phyloP scores from a whole-genome alignment of 148 eudicot species.

The Fagopyrum esculentum region DNA sequence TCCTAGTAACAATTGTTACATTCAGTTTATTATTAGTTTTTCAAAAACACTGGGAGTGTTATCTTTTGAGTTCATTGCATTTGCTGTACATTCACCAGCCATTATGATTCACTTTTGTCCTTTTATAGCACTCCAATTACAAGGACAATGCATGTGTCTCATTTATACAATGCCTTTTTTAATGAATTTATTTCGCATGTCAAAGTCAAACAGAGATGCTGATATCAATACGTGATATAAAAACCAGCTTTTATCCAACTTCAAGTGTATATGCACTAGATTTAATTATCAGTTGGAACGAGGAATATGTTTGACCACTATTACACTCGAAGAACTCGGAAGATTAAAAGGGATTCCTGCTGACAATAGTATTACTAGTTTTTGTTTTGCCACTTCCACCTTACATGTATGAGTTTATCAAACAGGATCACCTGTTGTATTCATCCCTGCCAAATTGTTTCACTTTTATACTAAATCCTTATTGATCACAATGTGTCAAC shows the following conservation, averaged over 20 bases:
- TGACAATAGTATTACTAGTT: too few species aligned
- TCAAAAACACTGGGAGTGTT: not conserved
- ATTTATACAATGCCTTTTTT: not conserved
- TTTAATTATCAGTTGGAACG: too few species aligned
- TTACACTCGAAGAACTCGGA: too few species aligned
- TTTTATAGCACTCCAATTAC: not conserved
- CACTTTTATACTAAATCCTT: not conserved
- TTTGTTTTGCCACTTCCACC: too few species aligned
- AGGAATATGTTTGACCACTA: too few species aligned
- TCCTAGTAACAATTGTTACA: not conserved
- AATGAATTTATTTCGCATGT: too few species aligned
- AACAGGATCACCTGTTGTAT: not conserved
- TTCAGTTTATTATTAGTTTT: not conserved
- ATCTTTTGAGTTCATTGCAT: not conserved
- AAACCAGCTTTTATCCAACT: too few species aligned
- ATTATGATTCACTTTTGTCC: not conserved
- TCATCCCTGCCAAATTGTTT: not conserved
- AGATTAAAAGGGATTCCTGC: too few species aligned
- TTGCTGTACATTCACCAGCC: not conserved
- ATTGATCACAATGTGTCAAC: constrained; percentile 8
- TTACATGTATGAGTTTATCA: not conserved
- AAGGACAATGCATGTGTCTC: not conserved
- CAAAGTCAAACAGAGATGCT: too few species aligned
- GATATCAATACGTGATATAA: too few species aligned
- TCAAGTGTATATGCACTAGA: too few species aligned